Evolutionary conservation across 2,329 filamentous ascomycete species (phyloP).

Genomic region (Stemphylium vesicarium): DNA sequence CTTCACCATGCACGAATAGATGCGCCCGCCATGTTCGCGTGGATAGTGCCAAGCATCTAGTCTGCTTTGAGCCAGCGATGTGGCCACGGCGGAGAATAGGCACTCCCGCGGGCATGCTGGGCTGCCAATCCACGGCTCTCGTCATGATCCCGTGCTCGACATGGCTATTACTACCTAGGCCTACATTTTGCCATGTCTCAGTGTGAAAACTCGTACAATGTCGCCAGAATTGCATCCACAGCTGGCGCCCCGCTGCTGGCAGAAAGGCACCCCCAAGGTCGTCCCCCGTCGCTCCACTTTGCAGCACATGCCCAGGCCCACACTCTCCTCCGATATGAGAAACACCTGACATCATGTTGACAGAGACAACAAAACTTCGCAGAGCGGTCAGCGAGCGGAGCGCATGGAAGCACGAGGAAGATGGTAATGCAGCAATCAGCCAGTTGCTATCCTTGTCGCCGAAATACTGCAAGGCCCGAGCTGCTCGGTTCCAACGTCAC

Average conservation of each 20-base stretch:
- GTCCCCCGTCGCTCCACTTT: constrained; percentile 3
- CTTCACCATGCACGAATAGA: constrained; percentile 5
- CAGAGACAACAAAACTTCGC: constrained; percentile 13
- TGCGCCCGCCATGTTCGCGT: constrained; percentile 3
- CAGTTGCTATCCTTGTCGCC: constrained; percentile 12
- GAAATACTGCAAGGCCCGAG: constrained; percentile 10
- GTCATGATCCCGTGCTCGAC: not conserved
- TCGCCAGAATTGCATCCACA: constrained; percentile 3
- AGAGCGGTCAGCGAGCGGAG: constrained; percentile 13
- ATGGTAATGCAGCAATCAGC: constrained; percentile 20
- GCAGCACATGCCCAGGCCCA: constrained; percentile 13
- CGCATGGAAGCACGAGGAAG: constrained; percentile 23
- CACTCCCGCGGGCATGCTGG: constrained; percentile 25
- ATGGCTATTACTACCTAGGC: not conserved
- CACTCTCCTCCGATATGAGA: constrained; percentile 12
- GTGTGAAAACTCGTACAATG: not conserved
- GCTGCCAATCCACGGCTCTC: constrained; percentile 8
- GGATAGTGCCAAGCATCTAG: constrained; percentile 26
- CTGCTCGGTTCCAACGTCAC: constrained; percentile 17
- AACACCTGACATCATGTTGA: constrained; percentile 30
- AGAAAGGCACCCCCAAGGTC: not conserved
- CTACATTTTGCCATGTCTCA: constrained; percentile 3
- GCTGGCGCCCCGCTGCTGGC: not conserved
- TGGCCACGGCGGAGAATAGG: constrained; percentile 3
- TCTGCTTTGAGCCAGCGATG: constrained; percentile 9